Base-by-base conservation (phyloP, 495 filamentous ascomycete species). In the Penicillium cosmopolitanum region DNA sequence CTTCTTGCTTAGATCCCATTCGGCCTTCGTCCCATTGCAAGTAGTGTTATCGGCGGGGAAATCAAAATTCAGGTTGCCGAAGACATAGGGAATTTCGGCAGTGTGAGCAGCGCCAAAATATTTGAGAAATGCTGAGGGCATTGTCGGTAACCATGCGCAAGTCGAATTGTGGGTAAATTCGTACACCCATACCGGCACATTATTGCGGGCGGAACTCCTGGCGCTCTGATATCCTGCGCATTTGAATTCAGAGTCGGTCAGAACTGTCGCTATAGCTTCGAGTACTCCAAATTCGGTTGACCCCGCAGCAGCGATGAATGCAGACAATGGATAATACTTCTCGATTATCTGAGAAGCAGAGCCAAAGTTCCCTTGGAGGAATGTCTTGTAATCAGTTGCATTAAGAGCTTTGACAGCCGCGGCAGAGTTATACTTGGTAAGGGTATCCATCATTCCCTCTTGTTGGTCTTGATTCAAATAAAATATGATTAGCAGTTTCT, bases 151-250 rank as follows among this genome's bases (percentile, higher is more conserved):
- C 42, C 42, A 46, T 15, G 18, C 16, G 42, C 76, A 79, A 31
- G 67, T 73, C 6, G 66, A 63, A 19, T 62, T 63, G 50, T 77
- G 75, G 11, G 59, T 63, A 54, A 71, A 76, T 18, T 62, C 63
- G 38, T 79, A 77, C 8, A 59, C 69, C 64, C 66, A 77, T 10
- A 63, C 65, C 5, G 66, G 61, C 4, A 72, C 62, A 12, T 64
- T 62, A 10, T 71, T 71, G 38, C 47, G 54, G 16, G 72, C 60
- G 5, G n/a, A 12, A 10, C 16, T 9, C 42, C 5, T 10, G 8
- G 42, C 42, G 5, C 58, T 66, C 35, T 66, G 62, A 54, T 70
- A 72, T 18, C 60, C 58, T 1, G 73, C 56, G 50, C 73, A 77
- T 28, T 65, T 60, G 61, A 62, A 76, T 5, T 66, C 50, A 6